Conservation (phyloP, 2,329 filamentous ascomycete species). For the Trichophyton benhamiae region DNA sequence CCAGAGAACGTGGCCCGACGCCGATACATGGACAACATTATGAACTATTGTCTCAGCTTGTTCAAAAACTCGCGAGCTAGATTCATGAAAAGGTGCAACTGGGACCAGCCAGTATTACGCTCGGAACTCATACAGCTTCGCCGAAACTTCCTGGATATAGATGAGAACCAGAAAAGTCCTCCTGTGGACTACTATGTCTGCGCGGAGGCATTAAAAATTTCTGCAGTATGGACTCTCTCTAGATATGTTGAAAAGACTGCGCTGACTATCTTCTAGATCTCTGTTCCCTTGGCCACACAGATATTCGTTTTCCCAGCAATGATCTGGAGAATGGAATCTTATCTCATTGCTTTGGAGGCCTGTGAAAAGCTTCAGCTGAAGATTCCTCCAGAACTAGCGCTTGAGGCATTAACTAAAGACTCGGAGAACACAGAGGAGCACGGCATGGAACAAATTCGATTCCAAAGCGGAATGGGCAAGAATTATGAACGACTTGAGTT, state of each 20-base stretch:
- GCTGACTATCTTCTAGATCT: slow-evolving; percentile 43
- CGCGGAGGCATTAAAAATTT: slow-evolving; percentile 64
- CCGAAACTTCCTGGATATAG: slow-evolving; percentile 69
- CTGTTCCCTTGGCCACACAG: slow-evolving; percentile 57
- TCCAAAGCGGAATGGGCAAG: slow-evolving; percentile 74
- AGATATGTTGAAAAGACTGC: neutral
- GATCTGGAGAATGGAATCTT: slow-evolving; percentile 70
- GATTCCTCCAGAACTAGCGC: slow-evolving; percentile 55
- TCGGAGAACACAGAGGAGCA: slow-evolving; percentile 72
- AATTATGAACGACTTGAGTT: slow-evolving; percentile 96
- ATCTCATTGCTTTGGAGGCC: slow-evolving; percentile 66
- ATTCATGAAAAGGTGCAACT: slow-evolving; percentile 40
- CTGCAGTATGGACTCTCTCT: slow-evolving; percentile 47
- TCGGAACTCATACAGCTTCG: slow-evolving; percentile 62
- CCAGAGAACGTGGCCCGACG: slow-evolving; percentile 23
- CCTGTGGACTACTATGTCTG: slow-evolving; percentile 55
- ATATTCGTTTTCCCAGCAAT: slow-evolving; percentile 69
- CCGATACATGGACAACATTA: slow-evolving; percentile 50
- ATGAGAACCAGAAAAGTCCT: slow-evolving; percentile 38
- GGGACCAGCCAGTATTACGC: slow-evolving; percentile 68
- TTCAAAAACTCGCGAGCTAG: slow-evolving; percentile 48
- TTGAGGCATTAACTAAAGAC: slow-evolving; percentile 89
- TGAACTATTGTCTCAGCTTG: slow-evolving; percentile 72
- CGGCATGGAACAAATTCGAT: slow-evolving; percentile 53
- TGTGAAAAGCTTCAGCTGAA: slow-evolving; percentile 52